These are phyloP conservation scores for Graphilbum ipis-grandicollis DNA, from an alignment of 2,329 filamentous ascomycete genomes.

Conservation along the genomic window DNA sequence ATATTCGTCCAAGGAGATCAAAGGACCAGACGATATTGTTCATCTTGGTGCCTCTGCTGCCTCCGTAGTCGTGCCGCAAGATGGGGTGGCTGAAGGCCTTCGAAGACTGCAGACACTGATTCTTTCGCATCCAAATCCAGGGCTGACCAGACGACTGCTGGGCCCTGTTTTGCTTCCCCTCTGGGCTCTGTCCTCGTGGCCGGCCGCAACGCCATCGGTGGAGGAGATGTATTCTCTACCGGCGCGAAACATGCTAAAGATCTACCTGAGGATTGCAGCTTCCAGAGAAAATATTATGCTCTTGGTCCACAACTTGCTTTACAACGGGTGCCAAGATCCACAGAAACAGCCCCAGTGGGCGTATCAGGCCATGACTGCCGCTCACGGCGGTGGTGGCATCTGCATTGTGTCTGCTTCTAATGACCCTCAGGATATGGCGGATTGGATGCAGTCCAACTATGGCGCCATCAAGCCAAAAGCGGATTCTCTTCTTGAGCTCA, in stretches of 20 bases:
- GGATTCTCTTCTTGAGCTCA: constrained; percentile 27
- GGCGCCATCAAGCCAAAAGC: constrained; percentile 29
- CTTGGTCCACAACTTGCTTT: constrained; percentile 38
- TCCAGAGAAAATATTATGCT: constrained; percentile 27
- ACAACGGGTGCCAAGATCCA: constrained; percentile 25
- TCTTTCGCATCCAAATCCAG: constrained; percentile 48
- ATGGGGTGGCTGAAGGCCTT: constrained; percentile 32
- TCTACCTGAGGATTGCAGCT: constrained; percentile 39
- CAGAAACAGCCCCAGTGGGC: constrained; percentile 26
- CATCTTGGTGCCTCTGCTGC: constrained; percentile 22
- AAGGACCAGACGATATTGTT: constrained; percentile 22
- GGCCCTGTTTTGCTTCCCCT: constrained; percentile 40
- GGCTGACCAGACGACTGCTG: constrained; percentile 43
- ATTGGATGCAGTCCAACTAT: constrained; percentile 13
- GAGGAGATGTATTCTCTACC: constrained; percentile 24
- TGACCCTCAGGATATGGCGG: constrained; percentile 2
- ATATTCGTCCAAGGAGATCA: neutral
- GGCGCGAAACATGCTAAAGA: constrained; percentile 32
- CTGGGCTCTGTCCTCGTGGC: constrained; percentile 44
- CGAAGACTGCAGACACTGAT: constrained; percentile 37
- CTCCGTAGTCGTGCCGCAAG: constrained; percentile 25
- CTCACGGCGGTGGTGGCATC: constrained; percentile 27
- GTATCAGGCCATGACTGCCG: constrained; percentile 27
- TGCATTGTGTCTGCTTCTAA: constrained; percentile 25
- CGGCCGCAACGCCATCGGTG: constrained; percentile 10